Evolutionary conservation across 768 basidiomycete genomes (phyloP).

Genomic region (Botryobasidium botryosum): DNA sequence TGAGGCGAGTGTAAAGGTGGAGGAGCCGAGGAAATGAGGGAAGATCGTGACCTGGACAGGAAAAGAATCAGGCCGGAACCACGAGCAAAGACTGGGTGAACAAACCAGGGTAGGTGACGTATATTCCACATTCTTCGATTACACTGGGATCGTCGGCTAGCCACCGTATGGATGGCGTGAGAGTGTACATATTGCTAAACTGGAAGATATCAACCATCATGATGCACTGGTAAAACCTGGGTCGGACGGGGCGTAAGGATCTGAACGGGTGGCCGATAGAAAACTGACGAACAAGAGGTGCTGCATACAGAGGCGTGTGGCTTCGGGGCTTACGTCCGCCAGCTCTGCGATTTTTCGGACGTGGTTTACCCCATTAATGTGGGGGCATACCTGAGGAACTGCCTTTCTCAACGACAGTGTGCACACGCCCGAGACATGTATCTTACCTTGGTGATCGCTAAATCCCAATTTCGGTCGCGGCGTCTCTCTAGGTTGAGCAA

Average conservation of each 20-base stretch:
- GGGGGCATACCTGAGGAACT: constrained; percentile 41
- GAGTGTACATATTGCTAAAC: constrained; percentile 93
- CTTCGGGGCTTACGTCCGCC: constrained; percentile 69
- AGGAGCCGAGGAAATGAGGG: constrained; percentile 82
- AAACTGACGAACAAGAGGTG: constrained; percentile 64
- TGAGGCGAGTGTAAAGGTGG: constrained; percentile 70
- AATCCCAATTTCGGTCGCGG: constrained; percentile 87
- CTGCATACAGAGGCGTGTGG: constrained; percentile 74
- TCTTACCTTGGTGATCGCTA: constrained; percentile 72
- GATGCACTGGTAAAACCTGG: constrained; percentile 90
- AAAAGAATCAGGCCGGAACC: background rate
- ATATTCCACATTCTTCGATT: constrained; percentile 78
- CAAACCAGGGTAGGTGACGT: constrained; percentile 65
- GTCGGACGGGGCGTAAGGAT: background rate
- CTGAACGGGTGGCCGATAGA: background rate
- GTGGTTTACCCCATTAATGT: constrained; percentile 84
- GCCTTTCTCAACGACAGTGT: background rate
- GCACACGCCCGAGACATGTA: background rate
- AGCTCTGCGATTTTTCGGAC: constrained; percentile 81
- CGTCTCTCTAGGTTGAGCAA: constrained; percentile 69
- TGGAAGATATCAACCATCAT: constrained; percentile 97
- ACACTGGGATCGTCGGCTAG: constrained; percentile 75
- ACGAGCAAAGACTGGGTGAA: background rate
- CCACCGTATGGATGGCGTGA: constrained; percentile 73
- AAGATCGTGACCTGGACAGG: constrained; percentile 23